Evolutionary conservation across 257 asterid species (phyloP), one percentile per base, ranked within the genome.

Genomic region (Penstemon newberryi): DNA sequence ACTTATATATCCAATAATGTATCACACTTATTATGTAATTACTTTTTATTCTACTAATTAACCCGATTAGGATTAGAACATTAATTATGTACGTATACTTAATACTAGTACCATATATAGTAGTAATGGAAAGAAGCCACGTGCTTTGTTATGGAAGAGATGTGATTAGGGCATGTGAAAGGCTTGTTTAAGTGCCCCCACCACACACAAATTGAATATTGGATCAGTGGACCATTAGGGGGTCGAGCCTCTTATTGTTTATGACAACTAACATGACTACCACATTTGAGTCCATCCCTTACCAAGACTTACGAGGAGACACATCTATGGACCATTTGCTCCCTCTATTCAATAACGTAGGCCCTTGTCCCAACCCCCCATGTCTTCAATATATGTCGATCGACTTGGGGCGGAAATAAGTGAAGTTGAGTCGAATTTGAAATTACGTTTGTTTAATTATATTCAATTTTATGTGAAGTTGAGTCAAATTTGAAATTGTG

Each of bases 161-260:
- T 80, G 82, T 76, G 81, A 85, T 80, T 77, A 71, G 65, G 80
- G 84, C 88, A 85, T 78, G 92, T 86, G 92, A 79, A 56, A 60
- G 55, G 38, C 66, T 59, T 71, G 76, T 66, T 80, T 62, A 70
- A 64, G 46, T 57, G 78, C 55, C 79, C 85, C 89, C 85, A 79
- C 84, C 60, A 40, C 37, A 42, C 10, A 61, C 66, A 41, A 40
- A 38, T 33, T 57, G 53, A 11, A 57, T 25, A 56, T 40, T 69
- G 63, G 75, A 58, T 41, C 38, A 70, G 42, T 70, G 87, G 84
- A 63, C 82, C 80, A 71, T 71, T 78, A 55, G 72, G 53, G 74
- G 56, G 5, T 19, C 53, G 43, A 63, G 45, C 9, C 40, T 37
- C 5, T 69, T 70, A 63, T 6, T 42, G 72, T 67, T 66, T 73